Evolutionary conservation across 306 rosid genomes (phyloP).

Genomic region (Bauhinia variegata): DNA sequence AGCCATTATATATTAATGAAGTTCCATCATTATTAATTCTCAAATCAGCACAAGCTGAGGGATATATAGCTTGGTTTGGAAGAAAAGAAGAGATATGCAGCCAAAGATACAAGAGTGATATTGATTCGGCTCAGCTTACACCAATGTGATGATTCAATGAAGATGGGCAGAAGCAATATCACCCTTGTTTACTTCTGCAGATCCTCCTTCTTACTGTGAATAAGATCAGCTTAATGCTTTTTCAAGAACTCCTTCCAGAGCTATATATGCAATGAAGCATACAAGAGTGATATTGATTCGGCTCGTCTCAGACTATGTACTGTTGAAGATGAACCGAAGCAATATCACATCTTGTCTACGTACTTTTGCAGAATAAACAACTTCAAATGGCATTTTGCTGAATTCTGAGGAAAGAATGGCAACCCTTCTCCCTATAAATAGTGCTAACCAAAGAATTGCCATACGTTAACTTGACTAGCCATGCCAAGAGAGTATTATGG

Average conservation of each 20-base stretch:
- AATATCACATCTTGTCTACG: constrained; percentile 71
- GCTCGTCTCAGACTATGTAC: constrained; percentile 44
- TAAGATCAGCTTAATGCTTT: no score
- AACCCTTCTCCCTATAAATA: constrained; percentile 37
- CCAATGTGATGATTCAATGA: background rate
- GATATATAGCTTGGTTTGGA: background rate
- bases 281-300: constrained; percentile 88
- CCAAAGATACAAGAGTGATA: constrained; percentile 76
- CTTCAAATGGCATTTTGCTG: background rate
- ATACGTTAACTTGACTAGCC: background rate
- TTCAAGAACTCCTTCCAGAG: no score
- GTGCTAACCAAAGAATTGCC: constrained; percentile 22
- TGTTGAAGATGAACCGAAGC: constrained; percentile 56
- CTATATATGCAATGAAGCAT: constrained; percentile 47
- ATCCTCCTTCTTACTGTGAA: background rate
- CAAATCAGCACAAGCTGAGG: background rate
- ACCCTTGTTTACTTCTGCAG: constrained; percentile 69
- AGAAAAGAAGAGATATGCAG: constrained; percentile 14
- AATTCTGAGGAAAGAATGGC: constrained; percentile 13
- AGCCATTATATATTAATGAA: no score
- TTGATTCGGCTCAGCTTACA: constrained; percentile 70
- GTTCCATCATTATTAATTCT: no score
- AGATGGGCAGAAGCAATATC: constrained; percentile 69
- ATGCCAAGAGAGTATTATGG: constrained; percentile 2
- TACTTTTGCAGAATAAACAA: constrained; percentile 51